phyloP scores from a whole-genome alignment of 345 rosid genomes.

The Salix arbutifolia region DNA sequence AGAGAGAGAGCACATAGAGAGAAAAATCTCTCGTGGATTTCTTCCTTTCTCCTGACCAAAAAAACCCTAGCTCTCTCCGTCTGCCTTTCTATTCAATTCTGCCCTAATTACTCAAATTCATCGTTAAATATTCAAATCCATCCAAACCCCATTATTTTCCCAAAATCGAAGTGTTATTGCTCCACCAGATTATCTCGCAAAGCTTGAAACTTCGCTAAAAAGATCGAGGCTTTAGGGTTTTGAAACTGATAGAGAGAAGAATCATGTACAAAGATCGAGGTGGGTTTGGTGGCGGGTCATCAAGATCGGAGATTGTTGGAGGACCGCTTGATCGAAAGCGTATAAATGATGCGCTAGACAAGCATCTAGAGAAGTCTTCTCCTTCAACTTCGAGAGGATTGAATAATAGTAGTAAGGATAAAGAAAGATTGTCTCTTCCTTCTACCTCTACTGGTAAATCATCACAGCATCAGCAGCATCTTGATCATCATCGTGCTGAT shows the following conservation, averaged over 20 bases:
- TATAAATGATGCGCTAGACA: constrained; percentile 84
- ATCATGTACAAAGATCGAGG: constrained; percentile 67
- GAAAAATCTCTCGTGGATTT: constrained; percentile 18
- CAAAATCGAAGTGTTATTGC: background rate
- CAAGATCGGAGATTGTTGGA: constrained; percentile 72
- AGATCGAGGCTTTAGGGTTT: background rate
- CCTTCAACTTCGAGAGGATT: constrained; percentile 75
- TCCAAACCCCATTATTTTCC: background rate
- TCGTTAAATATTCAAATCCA: background rate
- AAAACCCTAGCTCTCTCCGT: constrained; percentile 45
- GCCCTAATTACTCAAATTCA: constrained; percentile 6
- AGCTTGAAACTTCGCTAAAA: constrained; percentile 4
- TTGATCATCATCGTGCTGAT: constrained; percentile 48
- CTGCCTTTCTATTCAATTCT: constrained; percentile 2
- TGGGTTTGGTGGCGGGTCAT: constrained; percentile 61
- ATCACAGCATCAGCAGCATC: constrained; percentile 26
- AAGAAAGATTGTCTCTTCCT: constrained; percentile 54
- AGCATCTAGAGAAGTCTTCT: constrained; percentile 83
- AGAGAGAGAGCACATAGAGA: constrained; percentile 31
- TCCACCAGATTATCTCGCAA: constrained; percentile 1
- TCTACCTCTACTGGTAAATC: constrained; percentile 74
- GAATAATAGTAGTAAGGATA: constrained; percentile 44
- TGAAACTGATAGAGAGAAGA: background rate
- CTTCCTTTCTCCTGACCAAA: constrained; percentile 15
- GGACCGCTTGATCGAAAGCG: constrained; percentile 77